Evolutionary conservation across 805 yeast genomes (phyloP).

Genomic region (Myxozyma neotropica): DNA sequence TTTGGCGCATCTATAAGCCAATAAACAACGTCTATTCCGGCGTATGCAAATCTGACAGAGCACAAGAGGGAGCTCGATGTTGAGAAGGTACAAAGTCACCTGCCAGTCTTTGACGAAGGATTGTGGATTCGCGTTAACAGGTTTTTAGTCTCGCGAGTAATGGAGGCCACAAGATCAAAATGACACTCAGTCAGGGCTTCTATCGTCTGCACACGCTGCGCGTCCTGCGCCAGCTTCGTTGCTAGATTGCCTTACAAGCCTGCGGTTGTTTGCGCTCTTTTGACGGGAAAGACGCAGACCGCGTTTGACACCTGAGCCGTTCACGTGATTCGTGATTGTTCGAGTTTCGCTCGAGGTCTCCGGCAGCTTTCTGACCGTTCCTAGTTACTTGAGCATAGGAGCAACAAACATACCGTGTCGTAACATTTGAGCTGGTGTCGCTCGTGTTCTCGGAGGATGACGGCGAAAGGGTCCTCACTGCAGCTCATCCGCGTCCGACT

Average conservation of each 20-base stretch:
- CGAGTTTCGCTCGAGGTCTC: too few species aligned
- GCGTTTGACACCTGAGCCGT: not conserved
- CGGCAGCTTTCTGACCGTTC: too few species aligned
- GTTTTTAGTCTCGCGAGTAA: slow-evolving; percentile 66
- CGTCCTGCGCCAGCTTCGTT: slow-evolving; percentile 78
- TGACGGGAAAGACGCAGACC: not conserved
- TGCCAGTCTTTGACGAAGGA: slow-evolving; percentile 10
- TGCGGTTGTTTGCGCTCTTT: not conserved
- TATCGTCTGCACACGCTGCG: slow-evolving; percentile 72
- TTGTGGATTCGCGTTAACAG: slow-evolving; percentile 49
- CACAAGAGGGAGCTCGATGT: slow-evolving; percentile 41
- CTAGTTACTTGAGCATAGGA: not conserved
- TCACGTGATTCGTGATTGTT: slow-evolving; percentile 5
- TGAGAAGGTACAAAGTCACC: slow-evolving; percentile 36
- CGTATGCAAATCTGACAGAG: slow-evolving; percentile 70
- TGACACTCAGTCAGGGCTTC: slow-evolving; percentile 70
- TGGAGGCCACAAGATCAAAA: slow-evolving; percentile 66
- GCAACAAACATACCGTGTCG: not conserved
- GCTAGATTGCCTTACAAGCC: slow-evolving; percentile 89
- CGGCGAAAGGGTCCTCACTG: not conserved
- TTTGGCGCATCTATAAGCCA: slow-evolving; percentile 82
- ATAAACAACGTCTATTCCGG: slow-evolving; percentile 83
- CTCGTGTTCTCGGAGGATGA: slow-evolving; percentile 39
- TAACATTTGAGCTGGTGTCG: slow-evolving; percentile 43
- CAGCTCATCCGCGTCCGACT: not conserved